Conservation (phyloP, 805 yeast genomes). For the Candida anglica region DNA sequence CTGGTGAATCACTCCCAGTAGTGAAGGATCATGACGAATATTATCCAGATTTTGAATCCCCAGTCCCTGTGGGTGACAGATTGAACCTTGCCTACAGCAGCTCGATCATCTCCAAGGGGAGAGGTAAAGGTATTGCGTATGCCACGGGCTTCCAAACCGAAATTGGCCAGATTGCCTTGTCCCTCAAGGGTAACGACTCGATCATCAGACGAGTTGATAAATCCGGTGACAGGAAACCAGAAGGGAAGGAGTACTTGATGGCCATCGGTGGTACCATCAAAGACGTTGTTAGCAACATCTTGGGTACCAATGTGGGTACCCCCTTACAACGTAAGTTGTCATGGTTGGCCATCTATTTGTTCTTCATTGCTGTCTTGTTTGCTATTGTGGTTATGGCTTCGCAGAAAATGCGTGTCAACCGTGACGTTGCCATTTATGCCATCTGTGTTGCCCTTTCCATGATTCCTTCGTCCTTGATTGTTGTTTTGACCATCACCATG, state of each 20-base stretch:
- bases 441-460: constrained; percentile 38
- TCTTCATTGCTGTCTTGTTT: constrained; percentile 41
- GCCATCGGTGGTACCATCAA: constrained; percentile 34
- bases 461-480: constrained; percentile 37
- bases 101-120: constrained; percentile 38
- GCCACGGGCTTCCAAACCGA: constrained; percentile 38
- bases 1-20: constrained; percentile 36
- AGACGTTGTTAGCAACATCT: constrained; percentile 41
- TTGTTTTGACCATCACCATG: constrained; percentile 37
- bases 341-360: constrained; percentile 48
- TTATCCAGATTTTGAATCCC: constrained; percentile 33
- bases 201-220: constrained; percentile 30
- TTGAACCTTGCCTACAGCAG: constrained; percentile 32
- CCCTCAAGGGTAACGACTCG: constrained; percentile 20
- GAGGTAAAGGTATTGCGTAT: constrained; percentile 36
- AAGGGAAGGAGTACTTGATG: constrained; percentile 30
- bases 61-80: constrained; percentile 34
- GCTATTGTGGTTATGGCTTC: constrained; percentile 37
- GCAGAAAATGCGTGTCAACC: constrained; percentile 28
- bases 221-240: constrained; percentile 31
- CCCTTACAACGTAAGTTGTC: constrained; percentile 43
- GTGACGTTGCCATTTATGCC: constrained; percentile 35
- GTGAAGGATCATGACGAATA: constrained; percentile 28
- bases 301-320: constrained; percentile 46
- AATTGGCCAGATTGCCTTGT: constrained; percentile 37